phyloP scores from a whole-genome alignment of 2,329 filamentous ascomycete genomes.

The Verticillium longisporum region DNA sequence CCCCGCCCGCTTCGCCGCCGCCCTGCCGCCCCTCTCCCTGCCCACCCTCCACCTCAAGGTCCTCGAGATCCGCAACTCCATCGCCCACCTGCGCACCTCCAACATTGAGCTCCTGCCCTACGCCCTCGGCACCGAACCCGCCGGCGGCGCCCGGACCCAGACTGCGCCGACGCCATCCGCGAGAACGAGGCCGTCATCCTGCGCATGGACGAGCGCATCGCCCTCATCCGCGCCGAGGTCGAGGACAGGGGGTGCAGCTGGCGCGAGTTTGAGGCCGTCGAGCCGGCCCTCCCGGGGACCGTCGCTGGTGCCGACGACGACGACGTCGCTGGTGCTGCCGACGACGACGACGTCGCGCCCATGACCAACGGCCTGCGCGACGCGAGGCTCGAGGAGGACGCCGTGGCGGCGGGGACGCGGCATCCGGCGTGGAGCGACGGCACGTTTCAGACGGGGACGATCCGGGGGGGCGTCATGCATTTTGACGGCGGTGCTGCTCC shows the following conservation, averaged over 20 bases:
- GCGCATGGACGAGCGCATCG: conserved; percentile 60
- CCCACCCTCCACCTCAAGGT: conserved; percentile 66
- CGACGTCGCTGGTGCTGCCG: conserved; percentile 1
- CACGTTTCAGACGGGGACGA: conserved; percentile 54
- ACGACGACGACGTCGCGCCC: neutral
- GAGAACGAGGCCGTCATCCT: conserved; percentile 66
- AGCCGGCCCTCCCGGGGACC: neutral
- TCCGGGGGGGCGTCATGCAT: conserved; percentile 42
- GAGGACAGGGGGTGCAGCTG: conserved; percentile 49
- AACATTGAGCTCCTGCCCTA: conserved; percentile 68
- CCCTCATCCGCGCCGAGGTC: conserved; percentile 58
- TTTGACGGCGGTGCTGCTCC: conserved; percentile 25
- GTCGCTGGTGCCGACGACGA: conserved; percentile 10
- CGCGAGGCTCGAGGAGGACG: conserved; percentile 6
- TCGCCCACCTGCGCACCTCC: conserved; percentile 66
- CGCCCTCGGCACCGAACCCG: conserved; percentile 40
- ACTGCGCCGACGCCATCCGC: conserved; percentile 66
- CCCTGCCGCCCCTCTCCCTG: conserved; percentile 60
- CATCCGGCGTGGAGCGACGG: conserved; percentile 53
- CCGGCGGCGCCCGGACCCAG: conserved; percentile 44
- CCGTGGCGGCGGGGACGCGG: conserved; percentile 1
- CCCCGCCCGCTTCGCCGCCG: conserved; percentile 56
- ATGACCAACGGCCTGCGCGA: conserved; percentile 12
- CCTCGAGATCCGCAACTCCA: conserved; percentile 68
- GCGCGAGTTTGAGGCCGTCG: conserved; percentile 42